phyloP scores from a whole-genome alignment of 139 green algal species.

The Chlorella sp. region DNA sequence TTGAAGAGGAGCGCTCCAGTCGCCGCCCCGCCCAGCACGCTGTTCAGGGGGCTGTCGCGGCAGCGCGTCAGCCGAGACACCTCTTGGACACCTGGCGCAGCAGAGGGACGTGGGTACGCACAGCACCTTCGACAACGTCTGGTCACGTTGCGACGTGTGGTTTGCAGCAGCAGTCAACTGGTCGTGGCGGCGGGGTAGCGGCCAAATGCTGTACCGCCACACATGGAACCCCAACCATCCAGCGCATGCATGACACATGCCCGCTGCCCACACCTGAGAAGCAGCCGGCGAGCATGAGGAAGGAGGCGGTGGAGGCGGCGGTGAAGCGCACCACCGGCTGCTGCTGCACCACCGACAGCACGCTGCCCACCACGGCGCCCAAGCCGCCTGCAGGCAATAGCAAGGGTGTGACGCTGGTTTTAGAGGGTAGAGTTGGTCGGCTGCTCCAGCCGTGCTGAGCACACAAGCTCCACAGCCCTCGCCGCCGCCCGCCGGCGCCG shows the following conservation, averaged over 20 bases:
- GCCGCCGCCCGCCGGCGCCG: not conserved
- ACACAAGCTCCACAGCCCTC: not conserved
- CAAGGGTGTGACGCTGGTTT: too few relatives aligned
- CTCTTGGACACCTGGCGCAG: constrained; percentile 42
- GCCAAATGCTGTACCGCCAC: too few relatives aligned
- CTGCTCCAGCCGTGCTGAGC: not conserved
- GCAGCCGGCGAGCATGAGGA: constrained; percentile 31
- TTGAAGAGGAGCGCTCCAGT: constrained; percentile 46
- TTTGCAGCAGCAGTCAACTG: too few relatives aligned
- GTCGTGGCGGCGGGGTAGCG: too few relatives aligned
- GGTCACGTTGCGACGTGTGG: not conserved
- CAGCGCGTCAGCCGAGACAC: constrained; percentile 30
- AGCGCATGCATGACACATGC: not conserved
- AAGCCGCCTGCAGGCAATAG: constrained; percentile 13
- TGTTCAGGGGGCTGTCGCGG: constrained; percentile 46
- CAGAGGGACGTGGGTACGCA: not conserved
- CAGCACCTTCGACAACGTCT: too few relatives aligned
- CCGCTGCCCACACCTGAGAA: constrained; percentile 15
- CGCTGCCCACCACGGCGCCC: constrained; percentile 24
- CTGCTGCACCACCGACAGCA: constrained; percentile 38
- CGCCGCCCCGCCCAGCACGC: constrained; percentile 43
- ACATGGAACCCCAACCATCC: not conserved
- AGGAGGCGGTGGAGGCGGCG: constrained; percentile 30
- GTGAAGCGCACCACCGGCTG: constrained; percentile 16
- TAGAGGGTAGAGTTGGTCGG: not conserved